phyloP scores from a whole-genome alignment of 192 early-diverging fungal species.

The Chytriomyces sp. region DNA sequence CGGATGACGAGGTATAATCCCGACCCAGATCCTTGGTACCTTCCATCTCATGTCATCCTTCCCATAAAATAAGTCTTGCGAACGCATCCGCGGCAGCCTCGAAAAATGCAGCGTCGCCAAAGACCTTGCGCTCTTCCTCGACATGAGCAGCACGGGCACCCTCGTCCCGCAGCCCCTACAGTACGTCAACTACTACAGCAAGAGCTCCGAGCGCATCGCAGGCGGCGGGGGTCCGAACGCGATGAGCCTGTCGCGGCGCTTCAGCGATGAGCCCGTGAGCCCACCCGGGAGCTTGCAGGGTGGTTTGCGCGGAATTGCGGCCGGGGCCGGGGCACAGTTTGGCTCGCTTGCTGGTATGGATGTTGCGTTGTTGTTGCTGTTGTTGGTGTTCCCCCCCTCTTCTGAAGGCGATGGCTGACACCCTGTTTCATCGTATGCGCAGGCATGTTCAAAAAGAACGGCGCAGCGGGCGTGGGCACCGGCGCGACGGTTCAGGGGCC shows the following conservation, averaged over 20 bases:
- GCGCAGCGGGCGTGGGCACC: neutral
- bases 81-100: constrained; percentile 51
- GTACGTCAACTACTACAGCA: constrained; percentile 50
- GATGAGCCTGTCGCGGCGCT: neutral
- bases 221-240: neutral
- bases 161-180: constrained; percentile 44
- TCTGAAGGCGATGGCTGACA: too few species aligned
- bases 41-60: neutral
- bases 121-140: constrained; percentile 50
- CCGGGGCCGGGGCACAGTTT: neutral
- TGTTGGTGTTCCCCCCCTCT: too few species aligned
- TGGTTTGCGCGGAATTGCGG: neutral
- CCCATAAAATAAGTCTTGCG: constrained; percentile 43
- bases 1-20: constrained; percentile 52
- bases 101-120: constrained; percentile 49
- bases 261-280: neutral
- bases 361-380: neutral
- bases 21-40: neutral
- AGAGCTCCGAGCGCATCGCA: constrained; percentile 32
- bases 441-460: constrained; percentile 9
- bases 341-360: neutral
- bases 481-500: neutral
- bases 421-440: too few species aligned
- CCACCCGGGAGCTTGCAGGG: neutral
- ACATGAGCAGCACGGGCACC: constrained; percentile 40